phyloP scores from a whole-genome alignment of 2,329 filamentous ascomycete genomes.

The Talaromyces islandicus region DNA sequence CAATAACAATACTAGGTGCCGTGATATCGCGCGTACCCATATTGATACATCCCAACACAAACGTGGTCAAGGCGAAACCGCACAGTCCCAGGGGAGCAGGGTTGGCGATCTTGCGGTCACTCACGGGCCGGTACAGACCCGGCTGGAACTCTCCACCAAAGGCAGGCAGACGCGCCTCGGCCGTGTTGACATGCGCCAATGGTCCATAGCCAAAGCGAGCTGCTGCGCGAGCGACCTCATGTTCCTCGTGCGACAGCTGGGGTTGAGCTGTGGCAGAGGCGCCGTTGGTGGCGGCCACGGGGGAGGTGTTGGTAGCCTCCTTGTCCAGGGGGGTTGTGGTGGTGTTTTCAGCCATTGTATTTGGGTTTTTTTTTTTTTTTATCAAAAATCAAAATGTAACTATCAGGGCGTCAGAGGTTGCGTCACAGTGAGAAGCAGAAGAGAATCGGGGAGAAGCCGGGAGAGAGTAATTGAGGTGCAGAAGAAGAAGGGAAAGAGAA shows the following conservation, averaged over 20 bases:
- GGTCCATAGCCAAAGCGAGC: constrained; percentile 47
- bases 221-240: constrained; percentile 37
- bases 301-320: constrained; percentile 2
- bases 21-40: constrained; percentile 56
- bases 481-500: not conserved
- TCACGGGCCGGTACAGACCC: constrained; percentile 59
- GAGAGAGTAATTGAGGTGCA: not conserved
- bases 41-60: constrained; percentile 71
- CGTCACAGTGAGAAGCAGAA: not conserved
- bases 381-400: too few relatives aligned
- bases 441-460: not conserved
- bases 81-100: constrained; percentile 70
- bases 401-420: not conserved
- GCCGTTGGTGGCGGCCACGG: constrained; percentile 8
- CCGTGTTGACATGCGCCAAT: constrained; percentile 44
- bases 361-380: not conserved
- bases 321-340: constrained; percentile 3
- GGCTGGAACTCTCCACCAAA: constrained; percentile 71
- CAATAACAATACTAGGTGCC: constrained; percentile 61
- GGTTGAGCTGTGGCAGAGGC: constrained; percentile 17
- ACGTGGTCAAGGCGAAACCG: constrained; percentile 78
- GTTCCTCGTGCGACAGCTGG: constrained; percentile 40
- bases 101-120: constrained; percentile 67
- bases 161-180: constrained; percentile 47
- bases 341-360: not conserved